A percentile compares a stretch with the other conserved stretches of the same genome.
phyloP scores from a whole-genome alignment of 768 basidiomycete genomes.

The Collybia sp. region DNA sequence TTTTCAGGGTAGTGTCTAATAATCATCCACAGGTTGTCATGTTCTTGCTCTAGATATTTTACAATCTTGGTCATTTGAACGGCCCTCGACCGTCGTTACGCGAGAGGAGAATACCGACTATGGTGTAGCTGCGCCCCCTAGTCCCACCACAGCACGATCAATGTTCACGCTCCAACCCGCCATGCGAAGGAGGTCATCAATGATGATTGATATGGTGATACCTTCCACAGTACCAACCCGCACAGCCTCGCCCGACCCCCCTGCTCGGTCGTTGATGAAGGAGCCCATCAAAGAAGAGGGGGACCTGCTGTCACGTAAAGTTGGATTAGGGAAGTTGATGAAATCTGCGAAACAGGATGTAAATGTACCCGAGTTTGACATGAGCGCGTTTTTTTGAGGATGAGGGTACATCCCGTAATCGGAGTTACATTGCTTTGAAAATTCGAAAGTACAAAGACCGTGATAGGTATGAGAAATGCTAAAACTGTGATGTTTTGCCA shows the following conservation, averaged over 20 bases:
- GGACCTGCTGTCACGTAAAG: conserved; percentile 60
- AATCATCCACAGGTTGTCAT: conserved; percentile 69
- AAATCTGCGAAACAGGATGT: conserved; percentile 90
- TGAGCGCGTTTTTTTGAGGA: conserved; percentile 65
- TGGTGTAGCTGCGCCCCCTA: conserved; percentile 25
- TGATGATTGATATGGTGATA: conserved; percentile 89
- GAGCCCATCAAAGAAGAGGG: conserved; percentile 35
- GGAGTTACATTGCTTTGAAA: conserved; percentile 8
- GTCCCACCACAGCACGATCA: conserved; percentile 37
- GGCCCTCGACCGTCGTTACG: conserved; percentile 46
- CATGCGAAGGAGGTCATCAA: conserved; percentile 61
- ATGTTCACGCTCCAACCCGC: conserved; percentile 47
- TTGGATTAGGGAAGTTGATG: conserved; percentile 78
- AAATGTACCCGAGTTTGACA: conserved; percentile 83
- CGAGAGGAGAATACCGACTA: conserved; percentile 3
- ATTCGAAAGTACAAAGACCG: conserved; percentile 6
- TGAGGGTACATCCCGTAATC: neutral
- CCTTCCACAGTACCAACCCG: conserved; percentile 55
- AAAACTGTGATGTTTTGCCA: neutral
- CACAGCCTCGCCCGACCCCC: conserved; percentile 41
- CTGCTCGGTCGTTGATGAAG: conserved; percentile 11
- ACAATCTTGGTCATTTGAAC: conserved; percentile 86
- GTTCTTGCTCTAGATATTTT: conserved; percentile 87
- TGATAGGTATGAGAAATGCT: conserved; percentile 1
- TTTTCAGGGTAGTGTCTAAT: conserved; percentile 1